Conservation (phyloP, 148 eudicot species). For the Pouteria glomerata region DNA sequence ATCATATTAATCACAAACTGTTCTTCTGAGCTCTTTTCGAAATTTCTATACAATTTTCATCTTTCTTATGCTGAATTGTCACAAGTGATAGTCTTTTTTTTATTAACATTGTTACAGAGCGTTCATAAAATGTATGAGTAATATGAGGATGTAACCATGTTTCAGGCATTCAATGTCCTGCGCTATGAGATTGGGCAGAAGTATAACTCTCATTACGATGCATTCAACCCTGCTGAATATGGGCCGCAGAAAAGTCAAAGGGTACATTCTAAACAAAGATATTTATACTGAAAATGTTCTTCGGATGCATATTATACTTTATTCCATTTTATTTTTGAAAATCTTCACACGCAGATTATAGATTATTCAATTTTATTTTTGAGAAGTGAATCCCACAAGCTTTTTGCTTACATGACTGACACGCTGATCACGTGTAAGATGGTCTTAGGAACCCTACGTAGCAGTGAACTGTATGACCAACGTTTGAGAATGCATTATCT, state of each 20-base stretch:
- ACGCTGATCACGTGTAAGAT: neutral
- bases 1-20: neutral
- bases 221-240: conserved; percentile 84
- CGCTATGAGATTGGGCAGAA: conserved; percentile 84
- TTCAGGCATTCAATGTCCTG: conserved; percentile 83
- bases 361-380: too few relatives aligned
- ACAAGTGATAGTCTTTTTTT: too few relatives aligned
- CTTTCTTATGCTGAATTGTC: too few relatives aligned
- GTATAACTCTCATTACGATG: conserved; percentile 84
- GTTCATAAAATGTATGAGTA: conserved; percentile 7
- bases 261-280: conserved; percentile 39
- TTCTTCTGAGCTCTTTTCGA: neutral
- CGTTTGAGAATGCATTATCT: neutral
- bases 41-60: too few relatives aligned
- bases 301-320: neutral
- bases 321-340: too few relatives aligned
- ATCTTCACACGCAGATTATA: too few relatives aligned
- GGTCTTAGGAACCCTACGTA: neutral
- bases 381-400: neutral
- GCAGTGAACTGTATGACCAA: neutral
- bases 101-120: conserved; percentile 4
- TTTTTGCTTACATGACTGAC: too few relatives aligned
- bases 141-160: conserved; percentile 26
- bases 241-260: conserved; percentile 96
- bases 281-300: conserved; percentile 3